Conservation (phyloP, 768 basidiomycete genomes). For the Rhodocollybia butyracea region DNA sequence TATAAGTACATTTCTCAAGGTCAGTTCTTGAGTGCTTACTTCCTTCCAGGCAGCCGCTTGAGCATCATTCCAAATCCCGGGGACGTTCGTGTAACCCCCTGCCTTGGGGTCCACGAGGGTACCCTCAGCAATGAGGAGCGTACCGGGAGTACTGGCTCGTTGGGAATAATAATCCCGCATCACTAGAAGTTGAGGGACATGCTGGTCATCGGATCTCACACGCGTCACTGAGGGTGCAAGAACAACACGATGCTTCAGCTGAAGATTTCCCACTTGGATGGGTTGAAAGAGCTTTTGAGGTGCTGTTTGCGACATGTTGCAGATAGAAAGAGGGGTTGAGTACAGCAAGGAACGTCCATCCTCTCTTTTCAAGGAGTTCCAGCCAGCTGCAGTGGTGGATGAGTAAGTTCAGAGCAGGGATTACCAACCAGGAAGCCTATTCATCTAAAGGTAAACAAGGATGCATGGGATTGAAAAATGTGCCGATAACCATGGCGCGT, state of each 20-base stretch:
- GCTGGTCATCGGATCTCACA: slow-evolving; percentile 25
- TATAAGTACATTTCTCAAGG: neutral
- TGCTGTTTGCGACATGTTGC: neutral
- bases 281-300: slow-evolving; percentile 40
- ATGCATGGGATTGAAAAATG: too few relatives aligned
- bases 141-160: slow-evolving; percentile 23
- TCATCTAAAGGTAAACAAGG: too few relatives aligned
- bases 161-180: slow-evolving; percentile 25
- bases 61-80: slow-evolving; percentile 40
- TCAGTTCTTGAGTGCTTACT: slow-evolving; percentile 15
- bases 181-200: slow-evolving; percentile 29
- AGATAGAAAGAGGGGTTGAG: too few relatives aligned
- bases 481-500: too few relatives aligned
- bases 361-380: too few relatives aligned
- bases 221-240: slow-evolving; percentile 47
- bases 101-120: slow-evolving; percentile 30
- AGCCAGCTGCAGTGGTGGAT: too few relatives aligned
- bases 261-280: slow-evolving; percentile 30
- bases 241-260: slow-evolving; percentile 42
- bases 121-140: slow-evolving; percentile 37
- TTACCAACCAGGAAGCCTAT: too few relatives aligned
- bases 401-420: too few relatives aligned
- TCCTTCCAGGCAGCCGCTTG: slow-evolving; percentile 46
- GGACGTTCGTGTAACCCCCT: slow-evolving; percentile 29
- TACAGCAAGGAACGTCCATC: neutral